Evolutionary conservation across 805 yeast genomes (phyloP), one percentile per base, ranked within the genome.

Genomic region (Kodamaea laetipori): DNA sequence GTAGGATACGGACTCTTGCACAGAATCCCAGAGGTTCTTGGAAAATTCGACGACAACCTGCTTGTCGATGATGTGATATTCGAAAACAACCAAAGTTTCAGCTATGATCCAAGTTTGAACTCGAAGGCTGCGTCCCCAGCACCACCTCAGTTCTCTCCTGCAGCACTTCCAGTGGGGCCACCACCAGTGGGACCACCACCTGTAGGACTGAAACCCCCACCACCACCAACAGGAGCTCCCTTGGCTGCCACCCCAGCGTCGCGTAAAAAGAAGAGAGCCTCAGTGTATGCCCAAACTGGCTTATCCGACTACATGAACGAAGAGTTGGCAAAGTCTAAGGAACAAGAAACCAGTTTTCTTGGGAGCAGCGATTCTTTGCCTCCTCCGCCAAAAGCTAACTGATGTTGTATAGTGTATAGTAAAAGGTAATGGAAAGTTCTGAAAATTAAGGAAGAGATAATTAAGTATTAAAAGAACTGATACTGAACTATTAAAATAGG

Each of bases 1-100:
- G 95, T 92, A 13, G 98, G 97, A 0, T 90, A 90, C 56, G 99
- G 99, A 0, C 73, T 86, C 40, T 68, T 92, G 39, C 98, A 92
- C 59, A 70, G 94, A 47, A 65, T 87, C n/a, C 97, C 98, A 1
- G 79, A 81, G 45, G 84, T 80, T 4, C 58, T 73, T 7, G 78
- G 77, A 0, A 74, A 76, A 45, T 79, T 76, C 56, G 77, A 69
- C n/a, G 50, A 46, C 17, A 53, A 53, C 10, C 52, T 60, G n/a
- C 39, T 65, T 10, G 52, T 55, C 17, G 69, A 65, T 31, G 72
- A 67, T 52, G 55, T 66, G 5, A 41, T 67, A 31, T 66, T 65
- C 47, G 73, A 67, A 39, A 52, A 54, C 31, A 47, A 53, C 26
- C 56, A 54, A 18, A 47, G 50, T 18, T 34, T 49, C 19, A 48